These are phyloP conservation scores for Paramecium pentaurelia DNA, from an alignment of 73 alveolate species.

Conservation along the genomic window DNA sequence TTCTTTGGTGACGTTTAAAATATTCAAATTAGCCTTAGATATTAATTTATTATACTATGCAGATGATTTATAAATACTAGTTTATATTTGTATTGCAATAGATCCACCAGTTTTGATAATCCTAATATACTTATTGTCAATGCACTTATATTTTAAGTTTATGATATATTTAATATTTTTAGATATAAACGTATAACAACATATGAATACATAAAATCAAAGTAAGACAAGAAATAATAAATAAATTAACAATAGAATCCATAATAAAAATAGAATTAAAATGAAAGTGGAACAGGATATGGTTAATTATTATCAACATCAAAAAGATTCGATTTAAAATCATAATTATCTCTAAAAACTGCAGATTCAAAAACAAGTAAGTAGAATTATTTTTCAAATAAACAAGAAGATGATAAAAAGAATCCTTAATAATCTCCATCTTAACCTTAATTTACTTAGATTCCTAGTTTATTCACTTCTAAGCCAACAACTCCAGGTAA, in stretches of 20 bases:
- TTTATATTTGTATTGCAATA: not conserved
- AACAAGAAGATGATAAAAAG: not conserved
- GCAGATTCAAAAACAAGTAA: constrained; percentile 7
- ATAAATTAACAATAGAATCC: not conserved
- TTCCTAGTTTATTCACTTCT: constrained; percentile 39
- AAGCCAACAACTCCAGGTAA: constrained; percentile 25
- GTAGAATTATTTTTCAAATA: not conserved
- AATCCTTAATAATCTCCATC: not conserved
- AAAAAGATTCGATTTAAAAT: constrained; percentile 36
- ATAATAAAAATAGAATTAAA: not conserved
- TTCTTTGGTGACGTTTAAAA: not conserved
- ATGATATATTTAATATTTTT: not conserved
- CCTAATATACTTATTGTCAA: not conserved
- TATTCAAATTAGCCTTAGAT: not conserved
- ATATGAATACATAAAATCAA: not conserved
- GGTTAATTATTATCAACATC: constrained; percentile 32
- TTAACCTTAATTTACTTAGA: not conserved
- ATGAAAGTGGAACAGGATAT: constrained; percentile 23
- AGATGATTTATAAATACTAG: not conserved
- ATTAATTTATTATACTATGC: not conserved
- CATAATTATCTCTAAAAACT: not conserved
- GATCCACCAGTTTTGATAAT: not conserved
- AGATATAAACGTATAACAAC: not conserved
- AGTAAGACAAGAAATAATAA: not conserved
- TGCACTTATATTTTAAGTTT: constrained; percentile 3